phyloP scores from a whole-genome alignment of 345 rosid species.

The Bruguiera gymnorhiza region DNA sequence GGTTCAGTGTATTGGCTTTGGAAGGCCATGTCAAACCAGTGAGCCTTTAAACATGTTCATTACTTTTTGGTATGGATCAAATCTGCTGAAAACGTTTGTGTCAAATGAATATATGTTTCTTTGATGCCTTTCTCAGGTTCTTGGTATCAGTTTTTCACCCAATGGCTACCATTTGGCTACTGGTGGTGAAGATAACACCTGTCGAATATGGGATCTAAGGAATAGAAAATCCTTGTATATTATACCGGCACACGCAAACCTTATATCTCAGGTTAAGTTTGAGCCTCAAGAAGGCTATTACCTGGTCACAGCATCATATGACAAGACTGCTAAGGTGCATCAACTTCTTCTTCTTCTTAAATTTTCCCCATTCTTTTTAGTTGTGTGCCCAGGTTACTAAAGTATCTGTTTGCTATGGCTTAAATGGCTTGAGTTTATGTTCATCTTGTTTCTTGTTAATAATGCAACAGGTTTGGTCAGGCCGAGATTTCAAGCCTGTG shows the following conservation, averaged over 20 bases:
- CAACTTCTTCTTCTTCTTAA: slow-evolving; percentile 11
- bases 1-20: slow-evolving; percentile 78
- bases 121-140: slow-evolving; percentile 51
- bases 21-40: slow-evolving; percentile 98
- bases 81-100: neutral
- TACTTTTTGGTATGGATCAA: neutral
- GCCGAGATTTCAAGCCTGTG: slow-evolving; percentile 80
- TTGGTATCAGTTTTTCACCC: slow-evolving; percentile 82
- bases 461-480: slow-evolving; percentile 79
- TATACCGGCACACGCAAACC: slow-evolving; percentile 95
- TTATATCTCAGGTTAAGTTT: slow-evolving; percentile 80
- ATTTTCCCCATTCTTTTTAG: neutral
- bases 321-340: slow-evolving; percentile 81
- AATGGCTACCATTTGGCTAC: slow-evolving; percentile 96
- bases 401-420: neutral
- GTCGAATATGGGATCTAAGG: slow-evolving; percentile 95
- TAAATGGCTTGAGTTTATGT: slow-evolving; percentile 14
- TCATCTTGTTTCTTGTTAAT: neutral
- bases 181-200: slow-evolving; percentile 92
- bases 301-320: slow-evolving; percentile 88
- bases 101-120: slow-evolving; percentile 11
- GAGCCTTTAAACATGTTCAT: slow-evolving; percentile 18
- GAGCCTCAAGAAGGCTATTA: slow-evolving; percentile 97
- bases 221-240: slow-evolving; percentile 71
- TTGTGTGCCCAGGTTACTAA: neutral